Evolutionary conservation across 1,284 basidiomycete species (phyloP), one percentile per base, ranked within the genome.

Genomic region (Cystobasidium sp.): DNA sequence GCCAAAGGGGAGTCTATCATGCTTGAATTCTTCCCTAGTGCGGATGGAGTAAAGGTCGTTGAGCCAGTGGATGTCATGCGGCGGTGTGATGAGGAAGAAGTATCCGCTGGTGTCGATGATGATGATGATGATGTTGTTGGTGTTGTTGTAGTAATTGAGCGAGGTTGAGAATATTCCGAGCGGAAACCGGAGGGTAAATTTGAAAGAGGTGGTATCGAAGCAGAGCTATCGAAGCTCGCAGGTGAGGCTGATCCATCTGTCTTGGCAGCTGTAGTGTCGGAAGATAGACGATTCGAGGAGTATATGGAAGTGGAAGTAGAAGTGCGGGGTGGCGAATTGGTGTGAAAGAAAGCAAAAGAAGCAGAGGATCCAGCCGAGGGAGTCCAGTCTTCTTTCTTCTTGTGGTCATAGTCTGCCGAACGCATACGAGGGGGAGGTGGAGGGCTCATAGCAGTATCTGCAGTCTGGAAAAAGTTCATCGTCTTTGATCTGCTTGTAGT

Each of bases 361-460:
- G 46, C n/a, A 41, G 61, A 46, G n/a, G 46, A 41, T 14, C 18
- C 7, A 63, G 44, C 10, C 10, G 61, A 53, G 20, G 69, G 61
- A 43, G 69, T 62, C 44, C 56, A 63, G 41, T 51, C 46, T 41
- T 37, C 37, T 43, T 71, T 51, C 37, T 55, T 51, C 31, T 18
- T 43, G 55, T 73, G 49, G 22, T 64, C 62, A 43, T 56, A 73
- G 53, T 73, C 55, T 8, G 63, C 49, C 12, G 70, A 73, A 14
- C 51, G 24, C 31, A 73, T 73, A 8, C 70, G 47, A 39, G 70
- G 70, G 3, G 70, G 70, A 16, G 70, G 70, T 7, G 70, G 70
- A 37, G 70, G 70, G 43, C 70, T 73, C 49, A 73, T 55, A 47
- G 70, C 70, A 18, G 70, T 44, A 31, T 73, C 70, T 18, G 55